Evolutionary conservation across 257 asterid species (phyloP).

Genomic region (Gentiana dahurica): DNA sequence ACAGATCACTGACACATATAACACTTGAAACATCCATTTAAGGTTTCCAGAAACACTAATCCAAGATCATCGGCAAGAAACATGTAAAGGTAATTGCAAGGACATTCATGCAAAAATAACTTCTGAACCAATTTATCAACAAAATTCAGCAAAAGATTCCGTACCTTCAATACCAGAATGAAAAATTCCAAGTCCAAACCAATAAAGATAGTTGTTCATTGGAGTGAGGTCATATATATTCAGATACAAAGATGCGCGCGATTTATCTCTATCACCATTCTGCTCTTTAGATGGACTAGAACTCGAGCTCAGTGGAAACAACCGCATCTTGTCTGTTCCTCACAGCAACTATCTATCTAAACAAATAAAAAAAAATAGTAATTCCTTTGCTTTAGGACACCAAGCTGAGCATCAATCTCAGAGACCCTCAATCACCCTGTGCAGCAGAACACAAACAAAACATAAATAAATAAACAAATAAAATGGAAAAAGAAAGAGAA

Average conservation of each 20-base stretch:
- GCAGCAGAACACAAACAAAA: background rate
- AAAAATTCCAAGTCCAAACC: conserved; percentile 80
- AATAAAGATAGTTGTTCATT: conserved; percentile 66
- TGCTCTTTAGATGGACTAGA: conserved; percentile 38
- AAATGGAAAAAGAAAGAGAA: no score
- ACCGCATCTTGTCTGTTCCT: conserved; percentile 40
- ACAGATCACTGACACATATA: no score
- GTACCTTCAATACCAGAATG: conserved; percentile 94
- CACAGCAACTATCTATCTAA: conserved; percentile 13
- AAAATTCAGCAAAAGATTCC: background rate
- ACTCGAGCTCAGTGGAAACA: conserved; percentile 52
- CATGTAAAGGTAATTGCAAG: no score
- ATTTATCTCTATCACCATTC: conserved; percentile 32
- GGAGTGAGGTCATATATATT: conserved; percentile 81
- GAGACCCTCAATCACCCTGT: conserved; percentile 3
- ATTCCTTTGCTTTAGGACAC: background rate
- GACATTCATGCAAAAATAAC: no score
- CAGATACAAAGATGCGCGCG: conserved; percentile 43
- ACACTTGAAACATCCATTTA: no score
- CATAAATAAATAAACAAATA: background rate
- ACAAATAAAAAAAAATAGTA: background rate
- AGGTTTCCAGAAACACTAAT: no score
- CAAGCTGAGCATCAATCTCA: conserved; percentile 13
- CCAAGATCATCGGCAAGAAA: no score
- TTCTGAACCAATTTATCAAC: no score